Evolutionary conservation across 2,329 filamentous ascomycete species (phyloP).

Genomic region (Ophiostoma pallidulum): DNA sequence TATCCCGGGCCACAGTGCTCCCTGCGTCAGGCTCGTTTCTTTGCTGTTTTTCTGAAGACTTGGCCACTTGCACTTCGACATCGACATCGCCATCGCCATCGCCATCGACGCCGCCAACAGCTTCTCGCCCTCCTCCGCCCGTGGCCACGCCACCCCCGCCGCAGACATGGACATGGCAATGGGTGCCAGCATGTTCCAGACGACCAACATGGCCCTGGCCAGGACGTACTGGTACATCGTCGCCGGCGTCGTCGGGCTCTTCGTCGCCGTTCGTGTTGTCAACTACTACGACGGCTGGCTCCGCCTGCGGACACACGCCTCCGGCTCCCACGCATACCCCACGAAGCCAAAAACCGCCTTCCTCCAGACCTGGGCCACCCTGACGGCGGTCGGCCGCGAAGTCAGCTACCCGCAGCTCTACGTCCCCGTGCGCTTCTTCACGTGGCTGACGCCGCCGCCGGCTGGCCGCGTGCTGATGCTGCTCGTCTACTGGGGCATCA

Average conservation of each 20-base stretch:
- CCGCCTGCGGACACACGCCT: conserved; percentile 34
- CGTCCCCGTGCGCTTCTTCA: conserved; percentile 34
- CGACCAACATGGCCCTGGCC: conserved; percentile 42
- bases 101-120: not conserved
- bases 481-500: conserved; percentile 47
- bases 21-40: conserved; percentile 1
- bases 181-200: conserved; percentile 32
- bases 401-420: conserved; percentile 46
- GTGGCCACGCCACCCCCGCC: conserved; percentile 1
- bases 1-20: not conserved
- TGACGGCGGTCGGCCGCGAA: conserved; percentile 49
- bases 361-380: conserved; percentile 47
- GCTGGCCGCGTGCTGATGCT: conserved; percentile 47
- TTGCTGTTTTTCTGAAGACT: no score
- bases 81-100: not conserved
- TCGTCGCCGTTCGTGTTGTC: conserved; percentile 32
- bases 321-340: conserved; percentile 37
- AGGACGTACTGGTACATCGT: conserved; percentile 51
- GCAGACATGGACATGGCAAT: conserved; percentile 22
- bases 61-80: no score
- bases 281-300: conserved; percentile 31
- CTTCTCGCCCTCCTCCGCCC: not conserved
- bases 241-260: conserved; percentile 36
- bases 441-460: conserved; percentile 50
- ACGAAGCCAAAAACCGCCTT: conserved; percentile 40